Evolutionary conservation across 805 yeast species (phyloP).

Genomic region (Schizosaccharomyces pombe): DNA sequence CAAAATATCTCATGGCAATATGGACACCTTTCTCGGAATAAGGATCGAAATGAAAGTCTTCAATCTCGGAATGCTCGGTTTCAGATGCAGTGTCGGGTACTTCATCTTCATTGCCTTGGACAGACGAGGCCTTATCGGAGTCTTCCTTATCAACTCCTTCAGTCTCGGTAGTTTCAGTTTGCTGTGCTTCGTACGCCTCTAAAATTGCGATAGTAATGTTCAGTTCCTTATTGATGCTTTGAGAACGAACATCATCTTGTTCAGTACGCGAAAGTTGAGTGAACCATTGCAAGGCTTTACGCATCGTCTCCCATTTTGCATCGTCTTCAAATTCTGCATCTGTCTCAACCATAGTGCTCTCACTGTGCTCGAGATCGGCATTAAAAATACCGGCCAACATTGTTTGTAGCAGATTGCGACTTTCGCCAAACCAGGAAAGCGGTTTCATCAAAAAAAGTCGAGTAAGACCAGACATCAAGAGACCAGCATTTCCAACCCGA

Average conservation of each 20-base stretch:
- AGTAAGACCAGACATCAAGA: background rate
- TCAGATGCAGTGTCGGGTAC: background rate
- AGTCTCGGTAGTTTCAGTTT: background rate
- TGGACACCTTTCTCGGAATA: background rate
- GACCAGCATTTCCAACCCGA: slow-evolving; percentile 2
- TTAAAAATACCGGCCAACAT: background rate
- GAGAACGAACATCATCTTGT: background rate
- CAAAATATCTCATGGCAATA: background rate
- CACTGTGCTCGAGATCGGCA: background rate
- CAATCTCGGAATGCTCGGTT: background rate
- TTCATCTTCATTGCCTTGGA: no score
- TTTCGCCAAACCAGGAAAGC: background rate
- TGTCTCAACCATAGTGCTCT: background rate
- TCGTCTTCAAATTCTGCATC: background rate
- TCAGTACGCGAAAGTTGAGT: background rate
- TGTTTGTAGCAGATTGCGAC: slow-evolving; percentile 2
- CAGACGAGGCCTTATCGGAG: no score
- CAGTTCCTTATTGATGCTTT: background rate
- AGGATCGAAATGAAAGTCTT: background rate
- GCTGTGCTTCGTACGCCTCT: background rate
- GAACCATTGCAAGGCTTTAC: slow-evolving; percentile 1
- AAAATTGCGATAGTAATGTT: background rate
- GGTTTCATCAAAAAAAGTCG: background rate
- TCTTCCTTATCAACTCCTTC: background rate
- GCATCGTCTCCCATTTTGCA: background rate